Base-by-base conservation (phyloP, 2,329 filamentous ascomycete species). In the Penicillium sp. region DNA sequence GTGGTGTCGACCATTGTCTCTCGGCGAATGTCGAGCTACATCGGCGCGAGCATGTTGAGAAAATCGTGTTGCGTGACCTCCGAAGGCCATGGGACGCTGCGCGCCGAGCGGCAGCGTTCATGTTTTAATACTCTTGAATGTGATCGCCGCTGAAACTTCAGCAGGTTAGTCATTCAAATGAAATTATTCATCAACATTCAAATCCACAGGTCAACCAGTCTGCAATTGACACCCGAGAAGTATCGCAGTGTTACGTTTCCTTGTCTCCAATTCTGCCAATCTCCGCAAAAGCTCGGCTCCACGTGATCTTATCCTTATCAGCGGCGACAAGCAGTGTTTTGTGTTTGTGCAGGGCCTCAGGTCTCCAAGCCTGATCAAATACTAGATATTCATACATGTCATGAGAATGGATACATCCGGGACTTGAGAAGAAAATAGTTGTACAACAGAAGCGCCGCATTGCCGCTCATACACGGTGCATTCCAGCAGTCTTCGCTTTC, bases 1-100 rank as follows among this genome's bases (percentile, higher is more conserved):
- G 79, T 14, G 94, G 93, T 3, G 94, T 99, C 2, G 93, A 96
- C 92, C 93, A 97, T 80, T 90, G 80, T 62, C 89, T 83, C 36
- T 74, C 70, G 37, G 70, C 69, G 35, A 70, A 47, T 51, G 50
- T 73, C 35, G 72, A 74, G 60, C 65, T 71, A 53, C 67, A 75
- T 72, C 73, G 70, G 53, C 62, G 62, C 27, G 60, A 57, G 46
- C 55, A 61, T 59, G 55, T 56, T 24, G 47, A 54, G 39, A 67
- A 55, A 33, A 53, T 55, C 50, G 60, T 50, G 36, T 56, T 64
- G 54, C 60, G 62, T 55, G 63, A 62, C 59, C 58, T 64, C 40
- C 63, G 64, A n/a, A 69, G 54, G 40, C 68, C 50, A 54, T 68
- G 69, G 60, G 64, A 67, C 60, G 66, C 61, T 33, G 69, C 66